phyloP scores from a whole-genome alignment of 2,329 filamentous ascomycete species.

The Arthrobotrys entomopaga region DNA sequence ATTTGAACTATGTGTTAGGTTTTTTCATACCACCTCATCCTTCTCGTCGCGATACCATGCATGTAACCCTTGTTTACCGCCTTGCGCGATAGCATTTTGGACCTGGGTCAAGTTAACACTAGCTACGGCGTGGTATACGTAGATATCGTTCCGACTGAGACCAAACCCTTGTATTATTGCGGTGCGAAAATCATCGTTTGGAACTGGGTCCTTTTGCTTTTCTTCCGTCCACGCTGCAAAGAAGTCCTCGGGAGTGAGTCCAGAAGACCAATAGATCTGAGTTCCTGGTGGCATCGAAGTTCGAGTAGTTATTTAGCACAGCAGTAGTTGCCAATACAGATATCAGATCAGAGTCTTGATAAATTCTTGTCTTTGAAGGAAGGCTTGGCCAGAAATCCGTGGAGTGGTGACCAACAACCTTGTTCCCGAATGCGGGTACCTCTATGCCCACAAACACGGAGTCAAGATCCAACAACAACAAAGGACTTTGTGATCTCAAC shows the following conservation, averaged over 20 bases:
- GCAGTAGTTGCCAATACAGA: too few relatives aligned
- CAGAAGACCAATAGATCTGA: conserved; percentile 62
- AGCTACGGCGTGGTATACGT: conserved; percentile 67
- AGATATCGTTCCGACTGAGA: conserved; percentile 64
- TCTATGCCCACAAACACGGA: too few relatives aligned
- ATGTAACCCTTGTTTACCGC: conserved; percentile 65
- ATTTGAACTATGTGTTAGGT: too few relatives aligned
- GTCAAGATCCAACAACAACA: too few relatives aligned
- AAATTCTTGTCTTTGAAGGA: too few relatives aligned
- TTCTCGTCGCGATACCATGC: conserved; percentile 66
- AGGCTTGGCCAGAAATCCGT: too few relatives aligned
- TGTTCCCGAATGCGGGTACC: too few relatives aligned
- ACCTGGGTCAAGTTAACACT: conserved; percentile 66
- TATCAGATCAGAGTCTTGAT: too few relatives aligned
- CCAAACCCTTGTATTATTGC: conserved; percentile 66
- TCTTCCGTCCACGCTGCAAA: conserved; percentile 64
- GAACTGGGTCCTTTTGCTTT: conserved; percentile 60
- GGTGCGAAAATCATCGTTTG: conserved; percentile 64
- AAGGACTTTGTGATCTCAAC: too few relatives aligned
- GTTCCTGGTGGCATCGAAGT: conserved; percentile 18
- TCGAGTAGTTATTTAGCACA: neutral
- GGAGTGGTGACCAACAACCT: too few relatives aligned
- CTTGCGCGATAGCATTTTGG: conserved; percentile 65
- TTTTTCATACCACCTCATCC: conserved; percentile 62
- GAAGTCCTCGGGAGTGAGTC: conserved; percentile 65